phyloP scores from a whole-genome alignment of 2,329 filamentous ascomycete species.

The Stachybotrys echinatus region DNA sequence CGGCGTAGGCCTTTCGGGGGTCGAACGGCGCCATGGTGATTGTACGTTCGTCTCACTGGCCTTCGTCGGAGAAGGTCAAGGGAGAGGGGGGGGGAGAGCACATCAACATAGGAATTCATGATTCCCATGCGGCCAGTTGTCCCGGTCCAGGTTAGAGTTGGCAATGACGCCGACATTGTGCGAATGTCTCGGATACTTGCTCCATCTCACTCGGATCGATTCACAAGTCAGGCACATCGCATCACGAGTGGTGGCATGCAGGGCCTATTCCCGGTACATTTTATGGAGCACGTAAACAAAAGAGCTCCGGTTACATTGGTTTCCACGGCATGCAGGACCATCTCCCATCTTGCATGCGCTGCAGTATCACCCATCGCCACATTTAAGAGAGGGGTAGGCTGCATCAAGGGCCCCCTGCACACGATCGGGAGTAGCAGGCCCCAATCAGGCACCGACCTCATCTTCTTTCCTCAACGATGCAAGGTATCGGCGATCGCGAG shows the following conservation, averaged over 20 bases:
- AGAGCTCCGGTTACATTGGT: too few species aligned
- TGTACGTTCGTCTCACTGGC: background rate
- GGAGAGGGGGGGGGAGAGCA: background rate
- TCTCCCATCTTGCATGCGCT: too few species aligned
- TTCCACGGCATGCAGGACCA: too few species aligned
- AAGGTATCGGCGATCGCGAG: background rate
- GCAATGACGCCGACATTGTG: background rate
- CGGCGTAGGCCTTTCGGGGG: conserved; percentile 31
- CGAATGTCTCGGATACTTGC: background rate
- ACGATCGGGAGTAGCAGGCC: too few species aligned
- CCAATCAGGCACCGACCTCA: background rate
- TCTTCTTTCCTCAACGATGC: background rate
- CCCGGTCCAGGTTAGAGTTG: background rate
- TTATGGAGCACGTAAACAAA: background rate
- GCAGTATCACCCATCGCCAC: too few species aligned
- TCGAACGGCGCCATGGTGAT: conserved; percentile 25
- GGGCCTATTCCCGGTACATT: background rate
- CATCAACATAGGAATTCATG: background rate
- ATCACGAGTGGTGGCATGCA: background rate
- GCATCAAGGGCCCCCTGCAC: too few species aligned
- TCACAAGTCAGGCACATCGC: background rate
- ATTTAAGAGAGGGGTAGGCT: too few species aligned
- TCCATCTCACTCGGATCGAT: background rate
- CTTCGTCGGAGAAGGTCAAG: too few species aligned
- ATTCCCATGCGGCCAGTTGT: background rate